Evolutionary conservation across 2,329 filamentous ascomycete genomes (phyloP).

Genomic region (Torrubiella hemipterigena): DNA sequence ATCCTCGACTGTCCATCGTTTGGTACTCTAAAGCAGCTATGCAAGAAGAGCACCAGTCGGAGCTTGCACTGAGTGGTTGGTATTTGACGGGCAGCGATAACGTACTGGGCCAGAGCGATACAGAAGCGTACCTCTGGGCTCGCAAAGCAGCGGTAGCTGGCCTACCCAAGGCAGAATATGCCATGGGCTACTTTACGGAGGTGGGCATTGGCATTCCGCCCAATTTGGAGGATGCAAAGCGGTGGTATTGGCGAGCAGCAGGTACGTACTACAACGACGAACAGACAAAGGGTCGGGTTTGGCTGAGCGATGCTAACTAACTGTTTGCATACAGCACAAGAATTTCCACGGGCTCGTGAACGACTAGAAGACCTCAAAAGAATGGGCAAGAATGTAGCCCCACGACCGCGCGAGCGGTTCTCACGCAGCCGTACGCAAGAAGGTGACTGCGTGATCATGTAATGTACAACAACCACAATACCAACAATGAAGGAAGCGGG

Average conservation of each 20-base stretch:
- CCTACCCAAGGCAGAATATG: conserved; percentile 88
- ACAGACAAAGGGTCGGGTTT: too few species aligned
- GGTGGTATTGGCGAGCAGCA: conserved; percentile 96
- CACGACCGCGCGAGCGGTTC: conserved; percentile 66
- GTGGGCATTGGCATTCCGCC: conserved; percentile 80
- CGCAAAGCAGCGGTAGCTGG: conserved; percentile 83
- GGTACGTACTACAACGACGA: too few species aligned
- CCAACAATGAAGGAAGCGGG: conserved; percentile 9
- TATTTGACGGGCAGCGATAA: conserved; percentile 86
- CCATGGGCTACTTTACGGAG: conserved; percentile 94
- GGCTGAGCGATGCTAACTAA: too few species aligned
- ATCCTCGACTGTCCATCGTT: conserved; percentile 73
- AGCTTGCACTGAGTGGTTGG: conserved; percentile 79
- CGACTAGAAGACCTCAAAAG: conserved; percentile 85
- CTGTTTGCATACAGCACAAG: conserved; percentile 58
- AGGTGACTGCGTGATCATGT: conserved; percentile 82
- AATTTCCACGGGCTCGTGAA: conserved; percentile 87
- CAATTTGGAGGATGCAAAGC: conserved; percentile 88
- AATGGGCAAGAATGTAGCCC: conserved; percentile 52
- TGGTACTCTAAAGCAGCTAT: conserved; percentile 90
- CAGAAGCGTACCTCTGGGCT: conserved; percentile 94
- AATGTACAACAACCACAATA: conserved; percentile 13
- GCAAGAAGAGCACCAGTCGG: conserved; percentile 88
- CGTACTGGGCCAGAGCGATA: conserved; percentile 83
- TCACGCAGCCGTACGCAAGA: conserved; percentile 79